Evolutionary conservation across 176 grass and related monocot species (phyloP).

Genomic region (Oryza rufipogon): DNA sequence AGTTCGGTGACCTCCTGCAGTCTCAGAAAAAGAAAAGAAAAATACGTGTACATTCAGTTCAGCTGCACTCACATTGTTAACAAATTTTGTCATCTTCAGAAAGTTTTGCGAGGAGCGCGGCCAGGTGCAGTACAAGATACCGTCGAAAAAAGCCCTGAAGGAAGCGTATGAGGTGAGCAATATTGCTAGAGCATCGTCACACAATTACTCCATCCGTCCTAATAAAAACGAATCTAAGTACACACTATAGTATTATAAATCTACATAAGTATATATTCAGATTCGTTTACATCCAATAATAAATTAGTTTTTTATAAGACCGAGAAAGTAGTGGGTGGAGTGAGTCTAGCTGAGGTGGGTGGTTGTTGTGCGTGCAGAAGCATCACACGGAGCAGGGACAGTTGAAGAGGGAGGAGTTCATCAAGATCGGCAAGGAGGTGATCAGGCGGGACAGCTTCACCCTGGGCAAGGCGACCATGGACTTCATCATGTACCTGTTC

Average conservation of each 20-base stretch:
- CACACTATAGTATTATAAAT: too few relatives aligned
- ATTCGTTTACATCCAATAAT: too few relatives aligned
- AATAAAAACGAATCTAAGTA: too few relatives aligned
- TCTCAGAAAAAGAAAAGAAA: background rate
- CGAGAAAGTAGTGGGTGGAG: background rate
- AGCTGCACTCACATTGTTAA: background rate
- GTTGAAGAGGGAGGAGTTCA: constrained; percentile 39
- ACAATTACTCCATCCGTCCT: too few relatives aligned
- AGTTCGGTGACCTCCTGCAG: background rate
- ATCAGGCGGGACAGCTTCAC: constrained; percentile 40
- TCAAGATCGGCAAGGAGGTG: constrained; percentile 37
- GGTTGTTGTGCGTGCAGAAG: constrained; percentile 2
- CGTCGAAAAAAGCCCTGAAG: background rate
- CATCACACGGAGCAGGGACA: background rate
- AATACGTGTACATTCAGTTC: background rate
- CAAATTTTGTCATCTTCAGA: constrained; percentile 35
- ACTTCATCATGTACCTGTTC: constrained; percentile 40
- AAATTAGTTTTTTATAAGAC: too few relatives aligned
- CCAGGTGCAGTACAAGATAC: constrained; percentile 53
- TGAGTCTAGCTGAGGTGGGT: background rate
- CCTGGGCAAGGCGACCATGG: constrained; percentile 35
- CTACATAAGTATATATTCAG: rapidly evolving
- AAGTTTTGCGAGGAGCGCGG: constrained; percentile 54
- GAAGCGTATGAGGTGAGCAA: constrained; percentile 8
- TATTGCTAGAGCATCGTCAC: background rate